Percentiles rank a stretch among this genome's conserved stretches.
These are phyloP conservation scores for Magnaporthiopsis poae DNA, from an alignment of 2,329 filamentous ascomycete genomes.

Conservation along the genomic window DNA sequence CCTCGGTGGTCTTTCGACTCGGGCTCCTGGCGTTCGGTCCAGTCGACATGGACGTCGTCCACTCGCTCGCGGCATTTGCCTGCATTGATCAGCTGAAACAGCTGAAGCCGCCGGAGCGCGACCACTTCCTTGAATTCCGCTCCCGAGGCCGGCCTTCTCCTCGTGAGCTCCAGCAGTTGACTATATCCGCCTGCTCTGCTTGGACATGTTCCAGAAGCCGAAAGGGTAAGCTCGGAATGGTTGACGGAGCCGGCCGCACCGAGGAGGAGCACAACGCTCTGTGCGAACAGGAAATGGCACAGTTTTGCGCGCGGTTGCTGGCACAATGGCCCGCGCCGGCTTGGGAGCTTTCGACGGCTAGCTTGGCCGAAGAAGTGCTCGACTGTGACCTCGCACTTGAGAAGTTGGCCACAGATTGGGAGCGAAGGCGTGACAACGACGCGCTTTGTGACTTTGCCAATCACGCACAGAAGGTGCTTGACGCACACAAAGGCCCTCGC, in stretches of 20 bases:
- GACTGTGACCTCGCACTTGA: slow-evolving; percentile 28
- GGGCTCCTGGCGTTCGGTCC: slow-evolving; percentile 17
- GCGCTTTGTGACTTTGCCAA: background rate
- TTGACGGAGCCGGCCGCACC: slow-evolving; percentile 12
- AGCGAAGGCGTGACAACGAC: slow-evolving; percentile 34
- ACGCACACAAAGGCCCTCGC: background rate
- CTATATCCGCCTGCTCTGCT: background rate
- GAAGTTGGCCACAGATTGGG: slow-evolving; percentile 35
- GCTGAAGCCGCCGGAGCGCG: slow-evolving; percentile 21
- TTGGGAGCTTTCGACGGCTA: background rate
- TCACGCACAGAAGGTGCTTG: background rate
- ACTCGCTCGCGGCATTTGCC: slow-evolving; percentile 33
- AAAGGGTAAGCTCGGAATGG: slow-evolving; percentile 9
- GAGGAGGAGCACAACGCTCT: slow-evolving; percentile 20
- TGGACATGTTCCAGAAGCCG: background rate
- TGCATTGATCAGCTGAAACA: slow-evolving; percentile 28
- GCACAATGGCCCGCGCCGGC: slow-evolving; percentile 34
- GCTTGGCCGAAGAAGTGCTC: slow-evolving; percentile 23
- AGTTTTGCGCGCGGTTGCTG: slow-evolving; percentile 23
- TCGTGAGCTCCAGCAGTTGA: background rate
- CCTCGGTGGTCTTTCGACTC: slow-evolving; percentile 18
- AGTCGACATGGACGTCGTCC: slow-evolving; percentile 17
- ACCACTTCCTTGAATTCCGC: background rate
- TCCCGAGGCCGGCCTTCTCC: background rate
- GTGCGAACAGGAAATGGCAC: slow-evolving; percentile 22